These are phyloP conservation scores for Candida silvatica DNA, from an alignment of 805 yeast genomes.

Conservation along the genomic window DNA sequence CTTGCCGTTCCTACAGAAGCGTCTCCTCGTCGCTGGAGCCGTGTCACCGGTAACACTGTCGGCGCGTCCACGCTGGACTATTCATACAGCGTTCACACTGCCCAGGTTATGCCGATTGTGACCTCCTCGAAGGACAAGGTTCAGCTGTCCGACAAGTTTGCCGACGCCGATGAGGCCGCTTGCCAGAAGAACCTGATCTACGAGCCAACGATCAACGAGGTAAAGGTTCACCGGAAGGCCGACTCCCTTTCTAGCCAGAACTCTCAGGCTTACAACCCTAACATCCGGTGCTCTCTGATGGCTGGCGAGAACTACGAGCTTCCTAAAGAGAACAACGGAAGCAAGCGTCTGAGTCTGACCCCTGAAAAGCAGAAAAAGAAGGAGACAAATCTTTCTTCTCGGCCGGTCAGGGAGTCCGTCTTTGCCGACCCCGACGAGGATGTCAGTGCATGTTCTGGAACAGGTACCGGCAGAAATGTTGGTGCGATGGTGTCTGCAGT, in stretches of 20 bases:
- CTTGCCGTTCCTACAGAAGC: background rate
- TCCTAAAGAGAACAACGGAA: slow-evolving; percentile 14
- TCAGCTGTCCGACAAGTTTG: slow-evolving; percentile 15
- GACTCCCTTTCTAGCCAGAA: slow-evolving; percentile 17
- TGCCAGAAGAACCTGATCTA: slow-evolving; percentile 4
- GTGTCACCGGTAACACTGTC: background rate
- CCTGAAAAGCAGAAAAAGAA: slow-evolving; percentile 14
- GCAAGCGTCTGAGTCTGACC: slow-evolving; percentile 16
- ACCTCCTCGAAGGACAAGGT: slow-evolving; percentile 16
- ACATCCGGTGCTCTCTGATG: slow-evolving; percentile 19
- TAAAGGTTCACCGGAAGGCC: slow-evolving; percentile 22
- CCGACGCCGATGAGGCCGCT: slow-evolving; percentile 20
- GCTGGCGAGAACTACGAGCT: slow-evolving; percentile 20
- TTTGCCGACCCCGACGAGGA: slow-evolving; percentile 23
- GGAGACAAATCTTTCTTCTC: background rate
- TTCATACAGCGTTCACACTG: slow-evolving; percentile 24
- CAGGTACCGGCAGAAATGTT: background rate
- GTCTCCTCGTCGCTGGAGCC: background rate
- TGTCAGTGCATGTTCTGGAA: slow-evolving; percentile 3
- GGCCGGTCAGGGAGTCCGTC: slow-evolving; percentile 10
- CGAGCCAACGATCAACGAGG: slow-evolving; percentile 2
- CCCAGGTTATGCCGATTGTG: slow-evolving; percentile 20
- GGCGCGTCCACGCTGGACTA: slow-evolving; percentile 9
- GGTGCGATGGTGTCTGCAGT: background rate
- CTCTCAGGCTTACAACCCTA: slow-evolving; percentile 4